A percentile compares a stretch with the other conserved stretches of the same genome.
Conservation (phyloP, 495 filamentous ascomycete genomes). For the Parathielavia hyrcaniae region DNA sequence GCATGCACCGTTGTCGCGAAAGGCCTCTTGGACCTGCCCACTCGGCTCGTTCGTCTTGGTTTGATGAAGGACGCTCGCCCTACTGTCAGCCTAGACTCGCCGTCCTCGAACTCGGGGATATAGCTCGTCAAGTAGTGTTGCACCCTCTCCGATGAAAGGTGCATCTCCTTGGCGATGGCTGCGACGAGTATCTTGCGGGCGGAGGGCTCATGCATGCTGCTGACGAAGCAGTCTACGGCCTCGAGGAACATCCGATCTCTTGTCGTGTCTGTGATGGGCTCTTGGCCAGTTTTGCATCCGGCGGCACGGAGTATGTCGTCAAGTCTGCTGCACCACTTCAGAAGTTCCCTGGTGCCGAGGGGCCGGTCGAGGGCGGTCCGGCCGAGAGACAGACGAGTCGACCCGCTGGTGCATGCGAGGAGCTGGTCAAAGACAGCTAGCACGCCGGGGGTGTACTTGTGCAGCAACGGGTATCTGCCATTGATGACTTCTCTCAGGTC, state of each 20-base stretch:
- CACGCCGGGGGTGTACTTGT: conserved; percentile 60
- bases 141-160: conserved; percentile 71
- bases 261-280: conserved; percentile 63
- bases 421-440: conserved; percentile 70
- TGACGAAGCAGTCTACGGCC: conserved; percentile 80
- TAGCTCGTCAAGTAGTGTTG: conserved; percentile 63
- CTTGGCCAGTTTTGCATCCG: conserved; percentile 61
- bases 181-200: conserved; percentile 55
- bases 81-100: conserved; percentile 52
- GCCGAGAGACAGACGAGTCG: conserved; percentile 49
- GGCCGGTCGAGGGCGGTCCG: conserved; percentile 52
- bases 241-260: conserved; percentile 87
- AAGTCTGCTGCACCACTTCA: conserved; percentile 82
- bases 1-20: conserved; percentile 74
- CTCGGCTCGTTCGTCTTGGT: conserved; percentile 34
- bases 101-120: conserved; percentile 57
- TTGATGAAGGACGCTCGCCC: conserved; percentile 59
- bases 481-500: conserved; percentile 72
- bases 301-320: conserved; percentile 51
- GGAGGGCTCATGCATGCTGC: conserved; percentile 61
- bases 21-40: conserved; percentile 47
- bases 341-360: conserved; percentile 69
- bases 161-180: conserved; percentile 74
- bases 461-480: conserved; percentile 61
- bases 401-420: conserved; percentile 46